A percentile compares a stretch with the other conserved stretches of the same genome.
Conservation (phyloP, 2,329 filamentous ascomycete genomes). For the Claviceps citrina region DNA sequence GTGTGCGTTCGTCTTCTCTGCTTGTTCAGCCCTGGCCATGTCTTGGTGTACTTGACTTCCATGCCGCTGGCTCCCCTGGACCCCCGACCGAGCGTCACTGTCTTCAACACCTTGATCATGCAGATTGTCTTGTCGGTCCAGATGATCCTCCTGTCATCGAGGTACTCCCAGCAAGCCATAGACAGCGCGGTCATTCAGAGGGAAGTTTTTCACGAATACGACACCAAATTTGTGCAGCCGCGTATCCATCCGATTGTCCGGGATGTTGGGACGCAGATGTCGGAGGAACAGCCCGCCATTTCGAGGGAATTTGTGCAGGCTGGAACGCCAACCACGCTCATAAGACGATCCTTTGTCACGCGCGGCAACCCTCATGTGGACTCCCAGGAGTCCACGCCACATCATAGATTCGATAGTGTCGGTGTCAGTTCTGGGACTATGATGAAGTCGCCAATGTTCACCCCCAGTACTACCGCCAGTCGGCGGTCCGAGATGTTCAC, state of each 20-base stretch:
- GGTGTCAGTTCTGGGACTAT: constrained; percentile 13
- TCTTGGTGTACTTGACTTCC: constrained; percentile 80
- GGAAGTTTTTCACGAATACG: constrained; percentile 89
- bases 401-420: constrained; percentile 7
- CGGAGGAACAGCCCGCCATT: constrained; percentile 28
- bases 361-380: constrained; percentile 72
- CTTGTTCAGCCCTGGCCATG: constrained; percentile 82
- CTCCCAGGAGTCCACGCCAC: constrained; percentile 35
- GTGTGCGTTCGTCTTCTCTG: constrained; percentile 71
- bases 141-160: constrained; percentile 55
- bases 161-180: constrained; percentile 71
- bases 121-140: constrained; percentile 62
- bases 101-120: constrained; percentile 68
- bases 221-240: constrained; percentile 88
- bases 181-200: constrained; percentile 74
- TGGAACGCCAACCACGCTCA: constrained; percentile 41
- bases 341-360: constrained; percentile 64
- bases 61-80: constrained; percentile 65
- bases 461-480: constrained; percentile 3
- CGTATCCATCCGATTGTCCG: constrained; percentile 65
- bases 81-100: constrained; percentile 67
- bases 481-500: constrained; percentile 19
- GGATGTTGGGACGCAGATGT: constrained; percentile 67
- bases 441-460: constrained; percentile 22
- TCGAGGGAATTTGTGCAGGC: constrained; percentile 29